These are phyloP conservation scores for Cyclotella cryptica DNA, from an alignment of 108 stramenopile genomes.

Conservation along the genomic window DNA sequence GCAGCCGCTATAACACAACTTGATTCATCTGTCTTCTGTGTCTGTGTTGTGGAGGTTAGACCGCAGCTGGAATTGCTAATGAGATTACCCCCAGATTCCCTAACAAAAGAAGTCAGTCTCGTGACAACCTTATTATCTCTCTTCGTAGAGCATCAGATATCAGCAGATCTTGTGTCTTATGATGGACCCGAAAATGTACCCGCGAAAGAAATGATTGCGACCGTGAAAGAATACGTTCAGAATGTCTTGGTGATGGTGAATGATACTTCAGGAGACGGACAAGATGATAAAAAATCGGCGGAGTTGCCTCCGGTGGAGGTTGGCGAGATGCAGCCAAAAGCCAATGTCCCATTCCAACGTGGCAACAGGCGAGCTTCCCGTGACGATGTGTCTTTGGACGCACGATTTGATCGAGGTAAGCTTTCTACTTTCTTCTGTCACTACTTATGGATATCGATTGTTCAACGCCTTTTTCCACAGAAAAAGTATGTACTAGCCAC, in stretches of 20 bases:
- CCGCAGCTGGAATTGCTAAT: conserved; percentile 56
- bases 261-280: conserved; percentile 9
- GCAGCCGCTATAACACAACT: conserved; percentile 50
- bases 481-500: background rate
- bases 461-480: background rate
- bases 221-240: conserved; percentile 35
- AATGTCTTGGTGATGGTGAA: conserved; percentile 27
- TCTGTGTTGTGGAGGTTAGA: conserved; percentile 45
- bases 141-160: conserved; percentile 53
- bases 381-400: background rate
- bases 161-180: conserved; percentile 51
- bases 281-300: conserved; percentile 12
- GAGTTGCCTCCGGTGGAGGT: background rate
- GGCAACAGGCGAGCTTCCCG: background rate
- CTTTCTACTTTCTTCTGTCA: background rate
- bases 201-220: conserved; percentile 19
- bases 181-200: conserved; percentile 32
- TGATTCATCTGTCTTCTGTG: conserved; percentile 44
- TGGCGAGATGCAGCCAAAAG: background rate
- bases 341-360: background rate
- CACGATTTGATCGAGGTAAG: background rate
- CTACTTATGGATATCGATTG: background rate
- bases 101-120: conserved; percentile 54
- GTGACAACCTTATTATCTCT: conserved; percentile 34
- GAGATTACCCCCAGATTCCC: conserved; percentile 22